phyloP scores from a whole-genome alignment of 1,139 yeast genomes.

The Zygoascus hellenicus region DNA sequence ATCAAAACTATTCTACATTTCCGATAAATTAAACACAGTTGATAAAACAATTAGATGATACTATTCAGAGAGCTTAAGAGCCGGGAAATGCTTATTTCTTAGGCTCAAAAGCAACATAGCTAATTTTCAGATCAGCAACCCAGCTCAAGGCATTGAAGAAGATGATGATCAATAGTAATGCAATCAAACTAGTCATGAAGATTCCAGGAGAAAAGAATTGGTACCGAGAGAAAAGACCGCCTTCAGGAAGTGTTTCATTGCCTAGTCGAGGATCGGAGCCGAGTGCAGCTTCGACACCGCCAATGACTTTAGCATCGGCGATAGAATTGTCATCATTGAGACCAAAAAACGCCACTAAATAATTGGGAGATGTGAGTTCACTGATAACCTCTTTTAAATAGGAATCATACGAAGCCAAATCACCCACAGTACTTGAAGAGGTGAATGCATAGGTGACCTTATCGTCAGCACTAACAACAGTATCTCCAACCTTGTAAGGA shows the following conservation, averaged over 20 bases:
- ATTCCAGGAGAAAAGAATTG: slow-evolving; percentile 57
- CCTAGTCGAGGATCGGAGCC: too few relatives aligned
- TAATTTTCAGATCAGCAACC: slow-evolving; percentile 56
- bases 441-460: slow-evolving; percentile 29
- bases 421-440: slow-evolving; percentile 21
- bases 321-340: neutral
- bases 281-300: too few relatives aligned
- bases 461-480: slow-evolving; percentile 28
- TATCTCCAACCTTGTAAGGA: slow-evolving; percentile 23
- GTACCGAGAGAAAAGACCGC: slow-evolving; percentile 42
- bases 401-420: slow-evolving; percentile 5
- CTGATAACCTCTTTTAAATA: slow-evolving; percentile 4
- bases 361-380: slow-evolving; percentile 8
- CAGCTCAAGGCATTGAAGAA: slow-evolving; percentile 54
- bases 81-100: slow-evolving; percentile 3
- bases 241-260: neutral
- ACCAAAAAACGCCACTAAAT: slow-evolving; percentile 5
- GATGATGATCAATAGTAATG: slow-evolving; percentile 47
- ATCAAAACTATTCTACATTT: too few relatives aligned
- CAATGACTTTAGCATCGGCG: neutral
- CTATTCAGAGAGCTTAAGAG: too few relatives aligned
- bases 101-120: slow-evolving; percentile 63
- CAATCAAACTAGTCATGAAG: slow-evolving; percentile 59
- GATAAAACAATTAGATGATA: too few relatives aligned
- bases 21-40: too few relatives aligned